Evolutionary conservation across 345 rosid genomes (phyloP).

Genomic region (Euphorbia lathyris): DNA sequence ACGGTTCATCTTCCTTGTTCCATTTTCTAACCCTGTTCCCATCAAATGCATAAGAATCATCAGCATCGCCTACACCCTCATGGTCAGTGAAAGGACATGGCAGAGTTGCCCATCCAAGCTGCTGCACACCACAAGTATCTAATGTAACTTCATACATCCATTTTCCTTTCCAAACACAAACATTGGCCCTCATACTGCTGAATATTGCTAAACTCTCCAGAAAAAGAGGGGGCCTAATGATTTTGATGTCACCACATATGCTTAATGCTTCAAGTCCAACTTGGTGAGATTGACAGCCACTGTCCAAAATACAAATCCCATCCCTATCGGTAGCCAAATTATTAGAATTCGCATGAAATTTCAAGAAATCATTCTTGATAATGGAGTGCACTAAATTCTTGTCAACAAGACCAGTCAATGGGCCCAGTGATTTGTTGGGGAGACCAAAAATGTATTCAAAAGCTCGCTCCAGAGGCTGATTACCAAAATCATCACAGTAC

Average conservation of each 20-base stretch:
- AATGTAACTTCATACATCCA: conserved; percentile 97
- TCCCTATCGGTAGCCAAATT: conserved; percentile 37
- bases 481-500: conserved; percentile 65
- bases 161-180: conserved; percentile 86
- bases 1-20: conserved; percentile 70
- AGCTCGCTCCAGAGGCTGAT: conserved; percentile 71
- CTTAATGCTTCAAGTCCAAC: conserved; percentile 68
- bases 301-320: conserved; percentile 49
- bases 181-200: conserved; percentile 85
- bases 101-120: conserved; percentile 94
- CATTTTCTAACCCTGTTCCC: conserved; percentile 90
- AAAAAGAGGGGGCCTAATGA: conserved; percentile 60
- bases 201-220: conserved; percentile 87
- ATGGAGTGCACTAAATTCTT: conserved; percentile 41
- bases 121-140: conserved; percentile 92
- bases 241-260: conserved; percentile 77
- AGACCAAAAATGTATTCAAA: conserved; percentile 73
- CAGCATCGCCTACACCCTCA: conserved; percentile 96
- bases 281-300: conserved; percentile 43
- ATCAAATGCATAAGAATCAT: conserved; percentile 98
- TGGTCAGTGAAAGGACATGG: conserved; percentile 88
- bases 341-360: conserved; percentile 27
- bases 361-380: conserved; percentile 47
- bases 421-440: conserved; percentile 55
- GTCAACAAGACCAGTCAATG: conserved; percentile 46